Conservation (phyloP, 139 green algal species). For the Pleodorina starrii region DNA sequence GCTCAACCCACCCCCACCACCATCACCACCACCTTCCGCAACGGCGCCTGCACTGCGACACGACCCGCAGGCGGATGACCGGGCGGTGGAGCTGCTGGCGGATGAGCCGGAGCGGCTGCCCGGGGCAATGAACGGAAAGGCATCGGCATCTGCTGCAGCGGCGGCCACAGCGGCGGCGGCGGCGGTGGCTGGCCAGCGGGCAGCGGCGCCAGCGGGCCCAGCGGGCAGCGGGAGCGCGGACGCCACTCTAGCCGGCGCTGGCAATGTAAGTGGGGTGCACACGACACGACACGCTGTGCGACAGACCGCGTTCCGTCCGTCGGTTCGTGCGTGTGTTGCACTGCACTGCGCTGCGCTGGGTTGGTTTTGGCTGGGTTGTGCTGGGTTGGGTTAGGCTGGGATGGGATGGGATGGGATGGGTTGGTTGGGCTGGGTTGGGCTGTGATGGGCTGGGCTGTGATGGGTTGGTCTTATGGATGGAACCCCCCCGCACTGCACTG, state of each 20-base stretch:
- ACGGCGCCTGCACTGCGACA: neutral
- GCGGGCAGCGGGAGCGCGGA: neutral
- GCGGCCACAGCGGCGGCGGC: neutral
- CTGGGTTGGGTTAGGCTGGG: too few relatives aligned
- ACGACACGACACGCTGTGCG: too few relatives aligned
- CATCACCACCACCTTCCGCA: neutral
- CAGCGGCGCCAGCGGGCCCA: neutral
- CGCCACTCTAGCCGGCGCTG: neutral
- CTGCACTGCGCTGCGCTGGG: neutral
- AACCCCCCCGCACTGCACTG: too few relatives aligned
- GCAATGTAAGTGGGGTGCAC: neutral
- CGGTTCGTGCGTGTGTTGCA: neutral
- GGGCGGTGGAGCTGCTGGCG: constrained; percentile 53
- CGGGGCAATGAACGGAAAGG: constrained; percentile 19
- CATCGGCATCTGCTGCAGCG: neutral
- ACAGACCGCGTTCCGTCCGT: too few relatives aligned
- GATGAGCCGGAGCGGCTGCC: constrained; percentile 19
- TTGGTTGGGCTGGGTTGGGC: too few relatives aligned
- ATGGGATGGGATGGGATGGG: too few relatives aligned
- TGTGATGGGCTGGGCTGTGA: too few relatives aligned
- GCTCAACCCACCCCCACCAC: neutral
- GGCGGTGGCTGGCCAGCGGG: neutral
- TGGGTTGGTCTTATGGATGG: too few relatives aligned
- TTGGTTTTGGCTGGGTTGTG: neutral
- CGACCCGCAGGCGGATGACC: constrained; percentile 26